Conservation (phyloP, 768 basidiomycete genomes). For the Paxillus ammoniavirescens region DNA sequence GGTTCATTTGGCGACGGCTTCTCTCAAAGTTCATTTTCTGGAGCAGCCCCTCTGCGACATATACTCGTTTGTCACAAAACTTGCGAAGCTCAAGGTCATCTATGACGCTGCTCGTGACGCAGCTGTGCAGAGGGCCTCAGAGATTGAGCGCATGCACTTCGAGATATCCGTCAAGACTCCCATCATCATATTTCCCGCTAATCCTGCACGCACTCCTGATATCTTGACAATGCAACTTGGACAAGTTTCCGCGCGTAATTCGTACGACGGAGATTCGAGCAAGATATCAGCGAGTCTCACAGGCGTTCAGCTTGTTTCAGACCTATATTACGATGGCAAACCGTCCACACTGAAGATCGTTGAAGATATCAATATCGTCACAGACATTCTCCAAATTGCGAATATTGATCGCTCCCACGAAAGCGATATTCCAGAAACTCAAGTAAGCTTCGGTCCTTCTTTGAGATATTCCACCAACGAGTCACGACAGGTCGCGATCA, state of each 20-base stretch:
- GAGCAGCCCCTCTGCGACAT: conserved; percentile 90
- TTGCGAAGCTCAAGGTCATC: conserved; percentile 88
- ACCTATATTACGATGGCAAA: conserved; percentile 48
- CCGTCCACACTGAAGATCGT: conserved; percentile 76
- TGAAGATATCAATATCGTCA: conserved; percentile 79
- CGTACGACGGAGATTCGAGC: conserved; percentile 53
- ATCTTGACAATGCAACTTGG: conserved; percentile 81
- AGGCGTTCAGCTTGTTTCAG: conserved; percentile 83
- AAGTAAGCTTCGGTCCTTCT: conserved; percentile 46
- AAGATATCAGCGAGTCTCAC: conserved; percentile 72
- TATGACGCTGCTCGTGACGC: conserved; percentile 94
- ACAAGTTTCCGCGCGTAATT: conserved; percentile 82
- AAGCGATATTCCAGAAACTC: conserved; percentile 62
- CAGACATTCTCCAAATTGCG: conserved; percentile 64
- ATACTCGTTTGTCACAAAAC: conserved; percentile 76
- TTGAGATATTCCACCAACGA: conserved; percentile 3
- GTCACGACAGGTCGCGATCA: conserved; percentile 55
- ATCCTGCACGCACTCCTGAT: conserved; percentile 61
- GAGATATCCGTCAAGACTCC: conserved; percentile 89
- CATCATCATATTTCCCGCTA: conserved; percentile 83
- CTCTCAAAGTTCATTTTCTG: conserved; percentile 85
- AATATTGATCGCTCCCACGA: conserved; percentile 53
- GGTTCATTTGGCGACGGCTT: conserved; percentile 80
- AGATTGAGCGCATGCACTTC: conserved; percentile 92
- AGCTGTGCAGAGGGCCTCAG: conserved; percentile 89